These are phyloP conservation scores for Sporisorium sorghi DNA, from an alignment of 1,284 basidiomycete species.

Conservation along the genomic window DNA sequence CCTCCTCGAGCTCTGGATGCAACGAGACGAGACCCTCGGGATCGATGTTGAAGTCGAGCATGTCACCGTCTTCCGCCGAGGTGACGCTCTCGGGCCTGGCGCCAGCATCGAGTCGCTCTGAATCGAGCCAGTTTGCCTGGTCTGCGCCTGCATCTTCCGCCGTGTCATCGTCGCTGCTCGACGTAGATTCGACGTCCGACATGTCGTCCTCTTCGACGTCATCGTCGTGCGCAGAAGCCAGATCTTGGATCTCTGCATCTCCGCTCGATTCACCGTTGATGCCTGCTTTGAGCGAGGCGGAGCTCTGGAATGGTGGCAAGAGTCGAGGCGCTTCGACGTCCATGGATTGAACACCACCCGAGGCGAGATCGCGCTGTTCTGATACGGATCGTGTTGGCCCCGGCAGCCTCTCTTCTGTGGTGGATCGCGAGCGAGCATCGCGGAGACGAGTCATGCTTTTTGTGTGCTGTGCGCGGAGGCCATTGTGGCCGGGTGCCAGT, in stretches of 20 bases:
- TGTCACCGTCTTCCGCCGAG: constrained; percentile 49
- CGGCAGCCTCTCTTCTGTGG: constrained; percentile 25
- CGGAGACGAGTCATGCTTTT: constrained; percentile 48
- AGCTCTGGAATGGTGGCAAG: constrained; percentile 37
- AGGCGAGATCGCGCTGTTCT: constrained; percentile 29
- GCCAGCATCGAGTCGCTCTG: constrained; percentile 34
- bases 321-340: constrained; percentile 43
- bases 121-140: constrained; percentile 39
- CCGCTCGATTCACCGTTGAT: constrained; percentile 13
- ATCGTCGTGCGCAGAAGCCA: constrained; percentile 14
- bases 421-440: constrained; percentile 37
- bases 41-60: constrained; percentile 61
- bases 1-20: constrained; percentile 62
- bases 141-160: constrained; percentile 26
- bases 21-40: constrained; percentile 64
- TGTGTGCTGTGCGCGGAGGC: constrained; percentile 35
- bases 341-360: constrained; percentile 39
- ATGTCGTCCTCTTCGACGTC: constrained; percentile 39
- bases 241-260: constrained; percentile 37
- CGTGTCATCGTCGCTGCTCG: constrained; percentile 46
- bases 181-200: constrained; percentile 46
- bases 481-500: constrained; percentile 32
- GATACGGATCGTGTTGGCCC: constrained; percentile 30
- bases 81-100: constrained; percentile 52
- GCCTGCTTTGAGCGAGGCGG: constrained; percentile 18